Base-by-base conservation (phyloP, 179 eudicot genomes). In the Pouteria campechiana region DNA sequence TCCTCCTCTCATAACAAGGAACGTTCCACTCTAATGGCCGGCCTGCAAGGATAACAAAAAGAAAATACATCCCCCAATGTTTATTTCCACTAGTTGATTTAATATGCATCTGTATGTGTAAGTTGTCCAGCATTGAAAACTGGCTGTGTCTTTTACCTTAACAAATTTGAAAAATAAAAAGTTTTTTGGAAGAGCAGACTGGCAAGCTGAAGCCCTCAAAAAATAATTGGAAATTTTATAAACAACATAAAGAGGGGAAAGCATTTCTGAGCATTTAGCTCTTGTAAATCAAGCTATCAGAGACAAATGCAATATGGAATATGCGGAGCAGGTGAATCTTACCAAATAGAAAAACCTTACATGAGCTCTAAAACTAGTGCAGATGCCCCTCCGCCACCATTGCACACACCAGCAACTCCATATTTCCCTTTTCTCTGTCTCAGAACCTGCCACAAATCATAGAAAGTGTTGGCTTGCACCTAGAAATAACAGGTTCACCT, bases 371-470 rank as follows among this genome's bases (percentile, higher is more conserved):
- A 42, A 15, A 86, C 87, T 3, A 90, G 74, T 24, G 98, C 93
- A 5, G 98, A 90, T 33, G 98, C 93, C 41, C 98, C 98, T 18
- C 98, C 98, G 48, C 98, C 98, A 8, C 98, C 98, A 34, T 90
- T 90, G 81, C 98, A 90, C 36, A 90, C 78, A 31, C 95, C 98
- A 48, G 76, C 95, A 39, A 69, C 90, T 22, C 98, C 98, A 39
- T 65, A 64, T 65, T 61, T 86, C 6, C 80, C 98, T 36, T 67
- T 69, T 60, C 68, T 85, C 64, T 81, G 74, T 72, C 68, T 74
- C 63, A 89, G 58, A 34, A 81, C 97, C 97, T 89, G 58, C 44
- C 55, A 32, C 9, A 36, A n/a, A n/a, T n/a, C n/a, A n/a, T n/a
- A n/a, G n/a, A n/a, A n/a, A n/a, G n/a, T n/a, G n/a, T n/a, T n/a